phyloP scores from a whole-genome alignment of 163 green algal genomes.

The Coccomyxa subellipsoidea region DNA sequence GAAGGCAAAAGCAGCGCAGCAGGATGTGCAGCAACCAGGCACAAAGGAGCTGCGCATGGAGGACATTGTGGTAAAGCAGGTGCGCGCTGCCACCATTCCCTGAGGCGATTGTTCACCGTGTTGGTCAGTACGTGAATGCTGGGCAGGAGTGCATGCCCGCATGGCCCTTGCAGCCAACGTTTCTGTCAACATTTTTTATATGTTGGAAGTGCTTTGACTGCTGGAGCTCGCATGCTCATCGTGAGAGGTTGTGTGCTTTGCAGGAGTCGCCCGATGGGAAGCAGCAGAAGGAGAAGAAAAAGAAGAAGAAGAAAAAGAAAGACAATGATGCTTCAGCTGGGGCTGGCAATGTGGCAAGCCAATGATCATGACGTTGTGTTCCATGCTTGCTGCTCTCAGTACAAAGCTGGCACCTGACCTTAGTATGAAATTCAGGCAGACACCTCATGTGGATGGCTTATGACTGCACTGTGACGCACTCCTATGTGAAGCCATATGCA shows the following conservation, averaged over 20 bases:
- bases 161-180: background rate
- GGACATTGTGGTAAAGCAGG: background rate
- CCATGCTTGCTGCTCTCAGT: too few relatives aligned
- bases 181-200: too few relatives aligned
- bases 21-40: background rate
- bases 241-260: background rate
- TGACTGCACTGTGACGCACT: too few relatives aligned
- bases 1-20: background rate
- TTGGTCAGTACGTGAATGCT: background rate
- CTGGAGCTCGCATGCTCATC: too few relatives aligned
- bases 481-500: too few relatives aligned
- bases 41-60: background rate
- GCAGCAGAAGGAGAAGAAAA: background rate
- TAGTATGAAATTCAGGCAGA: too few relatives aligned
- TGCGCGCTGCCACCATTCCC: background rate
- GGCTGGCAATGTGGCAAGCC: background rate
- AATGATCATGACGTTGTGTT: background rate
- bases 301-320: background rate
- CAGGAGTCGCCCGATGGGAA: background rate
- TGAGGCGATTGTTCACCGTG: too few relatives aligned
- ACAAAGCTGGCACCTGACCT: too few relatives aligned
- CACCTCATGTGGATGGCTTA: too few relatives aligned
- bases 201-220: too few relatives aligned
- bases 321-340: background rate
- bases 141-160: background rate